A percentile compares a stretch with the other conserved stretches of the same genome.
Conservation (phyloP, 2,329 filamentous ascomycete species). For the Penicillium sp. region DNA sequence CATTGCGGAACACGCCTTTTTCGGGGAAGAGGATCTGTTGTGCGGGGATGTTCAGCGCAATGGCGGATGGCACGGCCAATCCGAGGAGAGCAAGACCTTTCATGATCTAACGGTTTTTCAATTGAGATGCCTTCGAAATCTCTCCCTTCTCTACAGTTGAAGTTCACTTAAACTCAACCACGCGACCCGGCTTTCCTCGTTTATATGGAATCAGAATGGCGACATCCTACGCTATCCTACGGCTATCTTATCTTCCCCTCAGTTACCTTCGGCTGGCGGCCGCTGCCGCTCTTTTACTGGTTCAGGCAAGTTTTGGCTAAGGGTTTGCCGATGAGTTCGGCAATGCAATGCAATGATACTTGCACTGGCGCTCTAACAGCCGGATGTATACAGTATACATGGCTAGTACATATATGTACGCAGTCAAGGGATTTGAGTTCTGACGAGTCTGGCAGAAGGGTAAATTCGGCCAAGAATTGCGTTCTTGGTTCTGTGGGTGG, state of each 20-base stretch:
- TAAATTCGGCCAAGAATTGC: constrained; percentile 1
- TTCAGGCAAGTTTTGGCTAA: constrained; percentile 10
- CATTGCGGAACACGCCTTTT: constrained; percentile 1
- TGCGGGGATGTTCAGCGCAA: constrained; percentile 31
- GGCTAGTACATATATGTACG: background rate
- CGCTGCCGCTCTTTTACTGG: constrained; percentile 20
- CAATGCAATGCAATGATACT: constrained; percentile 12
- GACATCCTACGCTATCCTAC: constrained; percentile 20
- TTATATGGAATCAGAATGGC: constrained; percentile 10
- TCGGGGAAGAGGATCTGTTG: constrained; percentile 29
- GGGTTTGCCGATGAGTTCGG: constrained; percentile 21
- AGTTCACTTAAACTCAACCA: background rate
- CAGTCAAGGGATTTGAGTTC: background rate
- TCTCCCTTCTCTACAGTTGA: no score
- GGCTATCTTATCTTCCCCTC: constrained; percentile 26
- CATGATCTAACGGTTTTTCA: constrained; percentile 14
- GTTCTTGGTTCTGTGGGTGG: constrained; percentile 3
- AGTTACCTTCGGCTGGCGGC: constrained; percentile 19
- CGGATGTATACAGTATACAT: background rate
- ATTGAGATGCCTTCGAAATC: background rate
- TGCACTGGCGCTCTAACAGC: background rate
- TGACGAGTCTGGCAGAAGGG: background rate
- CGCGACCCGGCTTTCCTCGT: background rate
- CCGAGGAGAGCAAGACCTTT: constrained; percentile 20
- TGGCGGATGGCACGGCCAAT: constrained; percentile 23